Evolutionary conservation across 192 early-diverging fungal genomes (phyloP).

Genomic region (Podila horticola): DNA sequence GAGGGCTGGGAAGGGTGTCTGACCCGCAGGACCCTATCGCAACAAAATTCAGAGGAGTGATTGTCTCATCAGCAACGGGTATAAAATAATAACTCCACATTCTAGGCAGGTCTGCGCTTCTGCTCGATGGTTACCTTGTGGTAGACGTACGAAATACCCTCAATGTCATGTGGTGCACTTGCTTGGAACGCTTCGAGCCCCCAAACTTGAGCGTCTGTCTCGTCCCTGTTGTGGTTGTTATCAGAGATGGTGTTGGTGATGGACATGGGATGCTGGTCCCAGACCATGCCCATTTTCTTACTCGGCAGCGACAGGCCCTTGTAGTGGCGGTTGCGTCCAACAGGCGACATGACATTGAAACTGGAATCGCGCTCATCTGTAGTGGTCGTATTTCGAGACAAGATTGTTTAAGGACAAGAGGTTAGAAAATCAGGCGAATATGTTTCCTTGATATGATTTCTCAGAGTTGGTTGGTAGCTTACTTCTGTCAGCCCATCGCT

Average conservation of each 20-base stretch:
- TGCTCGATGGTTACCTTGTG: constrained; percentile 24
- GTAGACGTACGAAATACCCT: constrained; percentile 28
- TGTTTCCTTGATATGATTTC: no score
- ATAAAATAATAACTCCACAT: not conserved
- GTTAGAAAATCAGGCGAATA: not conserved
- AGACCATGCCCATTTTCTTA: constrained; percentile 1
- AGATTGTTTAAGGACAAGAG: not conserved
- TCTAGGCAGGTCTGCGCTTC: not conserved
- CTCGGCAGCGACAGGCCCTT: constrained; percentile 17
- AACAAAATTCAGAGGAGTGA: not conserved
- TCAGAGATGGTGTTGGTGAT: constrained; percentile 8
- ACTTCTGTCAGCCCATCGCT: constrained; percentile 20
- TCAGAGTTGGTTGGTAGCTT: not conserved
- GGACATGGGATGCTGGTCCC: constrained; percentile 6
- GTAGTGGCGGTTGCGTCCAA: constrained; percentile 23
- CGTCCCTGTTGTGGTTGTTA: not conserved
- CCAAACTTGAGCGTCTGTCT: not conserved
- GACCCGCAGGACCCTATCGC: constrained; percentile 39
- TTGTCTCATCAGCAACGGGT: not conserved
- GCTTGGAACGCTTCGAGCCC: not conserved
- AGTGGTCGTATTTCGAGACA: no score
- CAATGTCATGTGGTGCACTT: constrained; percentile 3
- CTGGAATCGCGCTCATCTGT: constrained; percentile 25
- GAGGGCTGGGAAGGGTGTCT: constrained; percentile 40
- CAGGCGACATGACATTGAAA: constrained; percentile 45